Base-by-base conservation (phyloP, 1,284 basidiomycete species). In the Earliella scabrosa region DNA sequence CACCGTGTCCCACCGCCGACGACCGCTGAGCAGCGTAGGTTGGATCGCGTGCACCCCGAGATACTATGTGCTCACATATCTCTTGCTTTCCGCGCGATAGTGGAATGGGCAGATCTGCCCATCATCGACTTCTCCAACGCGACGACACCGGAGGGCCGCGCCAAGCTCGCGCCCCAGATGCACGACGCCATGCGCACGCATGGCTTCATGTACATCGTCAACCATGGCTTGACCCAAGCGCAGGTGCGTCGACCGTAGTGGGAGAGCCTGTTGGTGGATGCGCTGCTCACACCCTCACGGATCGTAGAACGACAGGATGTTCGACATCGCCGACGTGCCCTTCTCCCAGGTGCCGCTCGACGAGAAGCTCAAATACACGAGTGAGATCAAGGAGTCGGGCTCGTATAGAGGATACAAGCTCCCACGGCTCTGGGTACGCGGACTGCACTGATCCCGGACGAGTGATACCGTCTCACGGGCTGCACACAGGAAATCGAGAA, bases 81-180 rank as follows among this genome's bases (percentile, higher is more conserved):
- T 13, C 29, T 31, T 6, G 23, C 3, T 7, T 50, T 6, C 9
- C 6, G 18, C 26, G 34, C 8, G 26, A 29, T 21, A 88, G 86
- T 88, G 70, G 81, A 87, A 35, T 89, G 83, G 73, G 89, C 86
- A 0, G 81, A 89, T 46, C 77, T 92, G 20, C 78, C 84, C 18
- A 77, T 82, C 48, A 80, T 92, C 55, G 88, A 92, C 64, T 71
- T 92, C n/a, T 75, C 83, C 24, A 79, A 79, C 52, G 76, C 77
- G 13, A 61, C 67, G 10, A 85, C 76, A 0, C 68, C 73, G 0
- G 80, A 83, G 54, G 83, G 79, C 2, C 79, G 81, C 0, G 59
- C 61, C 7, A 61, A 62, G 39, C 67, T 71, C 38, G 67, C 70
- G 0, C 68, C 72, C 29, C 74, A 87, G 8, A 79, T 82, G 8